Conservation (phyloP, 306 rosid genomes). For the Lathyrus tuberosus region DNA sequence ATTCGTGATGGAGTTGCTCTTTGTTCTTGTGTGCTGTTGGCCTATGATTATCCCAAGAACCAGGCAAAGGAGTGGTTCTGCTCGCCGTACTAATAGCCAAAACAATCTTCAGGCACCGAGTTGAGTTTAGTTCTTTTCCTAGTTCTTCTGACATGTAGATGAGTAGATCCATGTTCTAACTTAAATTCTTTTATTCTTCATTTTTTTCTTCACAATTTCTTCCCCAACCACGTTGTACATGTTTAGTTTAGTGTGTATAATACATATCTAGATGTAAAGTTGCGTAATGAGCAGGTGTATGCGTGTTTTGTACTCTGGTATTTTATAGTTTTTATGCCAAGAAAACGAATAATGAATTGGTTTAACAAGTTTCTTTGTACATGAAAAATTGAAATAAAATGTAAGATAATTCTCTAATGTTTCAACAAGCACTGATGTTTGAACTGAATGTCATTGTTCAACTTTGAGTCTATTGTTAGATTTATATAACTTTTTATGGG, state of each 20-base stretch:
- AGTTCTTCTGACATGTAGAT: conserved; percentile 34
- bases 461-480: conserved; percentile 15
- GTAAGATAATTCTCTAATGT: not conserved
- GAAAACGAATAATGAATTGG: not conserved
- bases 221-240: conserved; percentile 33
- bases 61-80: conserved; percentile 53
- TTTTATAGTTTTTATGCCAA: not conserved
- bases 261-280: not conserved
- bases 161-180: conserved; percentile 31
- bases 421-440: not conserved
- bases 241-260: conserved; percentile 29
- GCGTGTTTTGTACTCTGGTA: conserved; percentile 1
- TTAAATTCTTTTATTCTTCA: conserved; percentile 21
- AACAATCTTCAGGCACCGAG: conserved; percentile 37
- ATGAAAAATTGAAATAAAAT: not conserved
- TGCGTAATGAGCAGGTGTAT: not conserved
- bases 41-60: conserved; percentile 64
- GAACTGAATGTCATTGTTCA: not conserved
- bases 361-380: conserved; percentile 1
- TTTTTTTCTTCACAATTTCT: conserved; percentile 20
- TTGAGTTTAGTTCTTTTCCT: conserved; percentile 30
- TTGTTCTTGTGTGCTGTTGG: conserved; percentile 69
- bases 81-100: conserved; percentile 29
- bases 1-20: conserved; percentile 60
- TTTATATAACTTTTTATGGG: too few relatives aligned